These are phyloP conservation scores for Puya raimondii DNA, from an alignment of 176 grass and related monocot genomes.

Conservation along the genomic window DNA sequence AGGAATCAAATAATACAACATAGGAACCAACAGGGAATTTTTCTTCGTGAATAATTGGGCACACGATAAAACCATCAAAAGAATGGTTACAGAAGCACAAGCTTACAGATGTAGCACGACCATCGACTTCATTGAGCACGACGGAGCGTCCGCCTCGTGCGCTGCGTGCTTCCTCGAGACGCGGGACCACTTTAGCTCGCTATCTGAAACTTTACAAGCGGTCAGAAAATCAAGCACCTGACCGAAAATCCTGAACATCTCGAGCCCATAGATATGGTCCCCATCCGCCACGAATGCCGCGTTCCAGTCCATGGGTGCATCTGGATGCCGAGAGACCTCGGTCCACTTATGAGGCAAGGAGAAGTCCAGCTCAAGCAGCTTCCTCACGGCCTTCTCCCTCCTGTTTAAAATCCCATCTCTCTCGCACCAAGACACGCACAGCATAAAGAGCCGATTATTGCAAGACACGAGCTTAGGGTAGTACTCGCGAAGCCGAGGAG, in stretches of 20 bases:
- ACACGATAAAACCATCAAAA: not conserved
- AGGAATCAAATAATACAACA: not conserved
- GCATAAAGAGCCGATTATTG: conserved; percentile 52
- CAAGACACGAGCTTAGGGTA: conserved; percentile 62
- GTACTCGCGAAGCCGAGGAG: conserved; percentile 61
- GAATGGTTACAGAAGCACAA: not conserved
- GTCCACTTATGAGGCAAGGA: conserved; percentile 29
- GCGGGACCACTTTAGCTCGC: conserved; percentile 46
- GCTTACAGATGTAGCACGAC: conserved; percentile 39
- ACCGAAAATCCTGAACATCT: conserved; percentile 97
- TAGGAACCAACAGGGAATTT: not conserved
- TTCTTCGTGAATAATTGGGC: not conserved
- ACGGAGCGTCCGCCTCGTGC: conserved; percentile 54
- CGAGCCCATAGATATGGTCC: conserved; percentile 53
- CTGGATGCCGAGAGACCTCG: conserved; percentile 63
- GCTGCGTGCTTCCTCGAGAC: conserved; percentile 44
- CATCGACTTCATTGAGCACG: conserved; percentile 70
- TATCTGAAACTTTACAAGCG: conserved; percentile 34
- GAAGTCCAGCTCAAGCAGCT: conserved; percentile 72
- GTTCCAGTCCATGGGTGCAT: conserved; percentile 89
- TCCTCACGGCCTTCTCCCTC: conserved; percentile 73
- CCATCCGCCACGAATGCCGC: conserved; percentile 36
- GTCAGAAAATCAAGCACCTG: conserved; percentile 86
- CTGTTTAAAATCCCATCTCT: conserved; percentile 39
- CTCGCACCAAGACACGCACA: conserved; percentile 81